Percentiles rank a stretch among this genome's conserved stretches.
Conservation (phyloP, 2,329 filamentous ascomycete genomes). For the Nemania abortiva region DNA sequence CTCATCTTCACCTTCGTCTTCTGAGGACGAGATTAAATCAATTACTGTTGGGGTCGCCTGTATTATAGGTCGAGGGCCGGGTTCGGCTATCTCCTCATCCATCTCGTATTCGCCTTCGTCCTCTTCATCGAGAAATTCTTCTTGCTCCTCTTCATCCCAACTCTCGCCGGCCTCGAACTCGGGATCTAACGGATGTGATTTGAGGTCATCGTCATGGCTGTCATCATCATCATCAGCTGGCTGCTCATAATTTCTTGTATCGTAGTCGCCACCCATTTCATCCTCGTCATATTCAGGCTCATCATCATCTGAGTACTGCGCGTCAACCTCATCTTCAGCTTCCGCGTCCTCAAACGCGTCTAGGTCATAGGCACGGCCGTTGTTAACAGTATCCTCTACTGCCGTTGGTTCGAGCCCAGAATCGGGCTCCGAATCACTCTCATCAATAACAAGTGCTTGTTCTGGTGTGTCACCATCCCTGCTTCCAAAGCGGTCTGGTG, state of each 20-base stretch:
- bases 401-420: constrained; percentile 36
- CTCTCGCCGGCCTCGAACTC: constrained; percentile 48
- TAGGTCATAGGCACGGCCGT: constrained; percentile 37
- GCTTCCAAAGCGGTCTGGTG: constrained; percentile 37
- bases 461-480: constrained; percentile 45
- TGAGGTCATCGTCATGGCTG: constrained; percentile 49
- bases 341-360: constrained; percentile 47
- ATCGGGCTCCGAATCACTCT: constrained; percentile 49
- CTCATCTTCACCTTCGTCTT: constrained; percentile 41
- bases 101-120: constrained; percentile 33
- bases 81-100: constrained; percentile 17
- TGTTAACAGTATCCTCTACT: constrained; percentile 38
- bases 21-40: constrained; percentile 45
- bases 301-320: constrained; percentile 48
- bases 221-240: constrained; percentile 52
- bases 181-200: constrained; percentile 45
- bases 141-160: constrained; percentile 43
- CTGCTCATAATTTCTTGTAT: constrained; percentile 48
- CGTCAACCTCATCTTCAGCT: constrained; percentile 46
- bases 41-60: constrained; percentile 38
- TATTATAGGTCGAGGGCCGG: constrained; percentile 15
- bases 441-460: constrained; percentile 49
- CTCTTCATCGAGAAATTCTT: constrained; percentile 32
- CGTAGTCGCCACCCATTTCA: constrained; percentile 52
- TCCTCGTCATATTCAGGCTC: constrained; percentile 49